phyloP scores from a whole-genome alignment of 257 asterid genomes.

The Lavandula angustifolia region DNA sequence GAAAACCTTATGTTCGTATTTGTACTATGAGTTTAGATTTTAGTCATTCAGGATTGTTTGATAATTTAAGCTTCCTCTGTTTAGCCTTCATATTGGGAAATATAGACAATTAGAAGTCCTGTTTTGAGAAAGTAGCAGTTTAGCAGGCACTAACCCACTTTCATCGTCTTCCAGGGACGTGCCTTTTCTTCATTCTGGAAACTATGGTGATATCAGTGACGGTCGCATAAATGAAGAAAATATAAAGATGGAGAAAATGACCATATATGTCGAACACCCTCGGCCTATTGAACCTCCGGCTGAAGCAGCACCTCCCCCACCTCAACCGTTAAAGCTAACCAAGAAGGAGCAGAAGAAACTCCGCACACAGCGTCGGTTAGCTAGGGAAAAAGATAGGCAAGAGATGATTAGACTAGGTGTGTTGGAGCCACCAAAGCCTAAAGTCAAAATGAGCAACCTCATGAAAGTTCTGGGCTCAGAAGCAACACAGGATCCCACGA shows the following conservation, averaged over 20 bases:
- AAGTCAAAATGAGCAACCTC: conserved; percentile 97
- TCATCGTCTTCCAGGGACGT: conserved; percentile 60
- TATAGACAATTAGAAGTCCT: not conserved
- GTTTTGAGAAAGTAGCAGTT: not conserved
- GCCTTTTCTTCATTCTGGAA: conserved; percentile 61
- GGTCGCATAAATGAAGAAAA: conserved; percentile 46
- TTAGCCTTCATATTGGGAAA: not conserved
- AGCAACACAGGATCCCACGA: conserved; percentile 98
- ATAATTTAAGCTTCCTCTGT: conserved; percentile 1
- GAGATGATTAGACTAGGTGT: conserved; percentile 94
- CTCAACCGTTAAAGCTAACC: conserved; percentile 91
- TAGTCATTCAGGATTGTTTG: not conserved
- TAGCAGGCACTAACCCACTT: not conserved
- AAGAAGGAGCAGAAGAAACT: conserved; percentile 95
- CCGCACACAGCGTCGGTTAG: conserved; percentile 82
- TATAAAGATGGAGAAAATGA: conserved; percentile 72
- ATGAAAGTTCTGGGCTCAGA: conserved; percentile 95
- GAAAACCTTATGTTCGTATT: not conserved
- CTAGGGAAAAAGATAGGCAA: conserved; percentile 84
- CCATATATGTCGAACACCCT: conserved; percentile 84
- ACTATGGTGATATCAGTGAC: conserved; percentile 51
- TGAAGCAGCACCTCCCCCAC: conserved; percentile 89
- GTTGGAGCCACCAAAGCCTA: conserved; percentile 83
- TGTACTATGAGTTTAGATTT: not conserved
- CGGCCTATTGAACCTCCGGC: conserved; percentile 93